Percentiles rank a stretch among this genome's conserved stretches.
These are phyloP conservation scores for Alternaria consortialis DNA, from an alignment of 2,329 filamentous ascomycete genomes.

Conservation along the genomic window DNA sequence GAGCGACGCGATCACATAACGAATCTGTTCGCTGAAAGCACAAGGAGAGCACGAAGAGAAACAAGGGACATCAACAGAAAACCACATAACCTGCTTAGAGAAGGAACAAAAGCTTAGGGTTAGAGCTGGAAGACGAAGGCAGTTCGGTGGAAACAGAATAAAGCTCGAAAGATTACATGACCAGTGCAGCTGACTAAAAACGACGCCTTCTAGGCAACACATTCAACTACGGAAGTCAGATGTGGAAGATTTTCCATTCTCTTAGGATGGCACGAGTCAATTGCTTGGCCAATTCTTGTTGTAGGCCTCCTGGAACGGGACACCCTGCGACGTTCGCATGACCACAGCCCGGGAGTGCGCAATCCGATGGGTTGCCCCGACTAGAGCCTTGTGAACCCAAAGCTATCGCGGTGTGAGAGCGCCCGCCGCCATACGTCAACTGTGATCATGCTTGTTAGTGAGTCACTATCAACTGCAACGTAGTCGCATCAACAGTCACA, in stretches of 20 bases:
- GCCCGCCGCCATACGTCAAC: too few species aligned
- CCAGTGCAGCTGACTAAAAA: neutral
- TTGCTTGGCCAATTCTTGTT: neutral
- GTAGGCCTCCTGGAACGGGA: neutral
- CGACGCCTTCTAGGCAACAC: neutral
- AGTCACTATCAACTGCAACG: neutral
- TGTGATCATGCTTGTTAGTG: neutral
- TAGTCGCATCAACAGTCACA: constrained; percentile 3
- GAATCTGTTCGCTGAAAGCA: neutral
- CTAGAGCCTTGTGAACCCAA: neutral
- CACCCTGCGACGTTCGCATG: neutral
- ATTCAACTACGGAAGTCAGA: neutral
- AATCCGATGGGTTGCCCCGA: neutral
- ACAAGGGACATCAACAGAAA: too few species aligned
- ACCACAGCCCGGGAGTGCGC: neutral
- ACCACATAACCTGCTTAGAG: neutral
- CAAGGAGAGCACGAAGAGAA: neutral
- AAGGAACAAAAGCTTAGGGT: neutral
- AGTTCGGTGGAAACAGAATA: neutral
- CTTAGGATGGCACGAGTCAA: neutral
- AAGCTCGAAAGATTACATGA: neutral
- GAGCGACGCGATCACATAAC: neutral
- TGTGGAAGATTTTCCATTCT: neutral
- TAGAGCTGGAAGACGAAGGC: neutral
- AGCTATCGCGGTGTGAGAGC: neutral